Evolutionary conservation across 225 moss, liverwort and hornwort species (phyloP), one percentile per base, ranked within the genome.

Genomic region (Sphagnum tenellum): DNA sequence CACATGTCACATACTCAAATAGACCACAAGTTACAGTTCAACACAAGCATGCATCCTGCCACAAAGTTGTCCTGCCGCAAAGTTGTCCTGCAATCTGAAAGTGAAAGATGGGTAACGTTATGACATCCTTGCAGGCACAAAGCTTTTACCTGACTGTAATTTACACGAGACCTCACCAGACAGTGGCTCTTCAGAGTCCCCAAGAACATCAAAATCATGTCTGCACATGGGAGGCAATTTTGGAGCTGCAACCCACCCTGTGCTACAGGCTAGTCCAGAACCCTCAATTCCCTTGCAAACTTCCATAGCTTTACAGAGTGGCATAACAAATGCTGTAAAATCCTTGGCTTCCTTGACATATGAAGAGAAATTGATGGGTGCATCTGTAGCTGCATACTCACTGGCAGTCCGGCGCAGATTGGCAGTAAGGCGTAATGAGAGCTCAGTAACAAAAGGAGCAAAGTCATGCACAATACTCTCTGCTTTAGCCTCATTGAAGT

Each of bases 271-370:
- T 66, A 81, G 71, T 65, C 85, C 94, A 74, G 89, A 80, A 14
- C 81, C 72, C 70, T 96, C 92, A 45, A 92, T 76, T 8, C 89
- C 92, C 72, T 92, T 96, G 82, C 88, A 92, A 58, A 89, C 89
- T 68, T 96, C 90, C 92, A 96, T 96, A 61, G 96, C 96, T 74
- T 92, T 96, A 74, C 96, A 96, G 48, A 96, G 92, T 46, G 96
- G 92, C 57, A 96, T 92, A 58, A 92, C 90, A 66, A 96, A 96
- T 47, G 96, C 96, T 49, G 96, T 92, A 3, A 96, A 96, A 74
- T 96, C 92, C 60, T 96, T 96, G 8, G 96, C 92, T 72, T 96
- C 92, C 72, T 96, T 90, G 57, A 81, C 80, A 60, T 92, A 91
- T 8, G 82, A 72, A 57, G 77, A 62, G 61, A 86, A 89, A 66